Evolutionary conservation across 768 basidiomycete species (phyloP).

Genomic region (Calocybe cyanea): DNA sequence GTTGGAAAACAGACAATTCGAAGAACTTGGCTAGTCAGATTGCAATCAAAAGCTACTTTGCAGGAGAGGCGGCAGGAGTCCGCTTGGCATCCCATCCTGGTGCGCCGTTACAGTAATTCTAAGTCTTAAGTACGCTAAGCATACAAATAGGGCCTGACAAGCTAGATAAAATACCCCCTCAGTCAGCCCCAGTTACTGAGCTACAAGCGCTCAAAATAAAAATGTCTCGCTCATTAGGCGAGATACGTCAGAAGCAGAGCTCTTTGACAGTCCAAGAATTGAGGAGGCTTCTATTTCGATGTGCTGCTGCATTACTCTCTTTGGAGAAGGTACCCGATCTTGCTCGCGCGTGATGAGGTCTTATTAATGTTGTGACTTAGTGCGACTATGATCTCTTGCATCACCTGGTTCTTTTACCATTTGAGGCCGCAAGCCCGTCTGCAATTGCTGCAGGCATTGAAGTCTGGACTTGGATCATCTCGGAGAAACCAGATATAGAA

Average conservation of each 20-base stretch:
- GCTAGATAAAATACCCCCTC: slow-evolving; percentile 59
- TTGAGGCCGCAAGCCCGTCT: slow-evolving; percentile 84
- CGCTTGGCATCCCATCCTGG: slow-evolving; percentile 66
- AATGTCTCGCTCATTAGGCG: slow-evolving; percentile 60
- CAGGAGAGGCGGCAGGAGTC: slow-evolving; percentile 82
- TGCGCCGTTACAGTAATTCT: slow-evolving; percentile 21
- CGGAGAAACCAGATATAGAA: slow-evolving; percentile 79
- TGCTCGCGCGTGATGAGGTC: background rate
- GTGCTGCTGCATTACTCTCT: slow-evolving; percentile 77
- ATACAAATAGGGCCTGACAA: slow-evolving; percentile 45
- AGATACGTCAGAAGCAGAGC: slow-evolving; percentile 69
- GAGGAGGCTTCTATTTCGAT: slow-evolving; percentile 81
- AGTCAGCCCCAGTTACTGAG: slow-evolving; percentile 55
- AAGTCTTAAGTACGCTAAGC: background rate
- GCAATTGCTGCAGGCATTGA: slow-evolving; percentile 87
- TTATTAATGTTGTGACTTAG: slow-evolving; percentile 31
- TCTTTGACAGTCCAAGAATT: slow-evolving; percentile 78
- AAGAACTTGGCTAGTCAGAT: slow-evolving; percentile 82
- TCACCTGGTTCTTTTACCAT: slow-evolving; percentile 83
- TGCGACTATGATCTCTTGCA: slow-evolving; percentile 83
- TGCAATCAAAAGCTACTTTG: slow-evolving; percentile 86
- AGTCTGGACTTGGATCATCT: slow-evolving; percentile 94
- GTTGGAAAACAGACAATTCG: slow-evolving; percentile 76
- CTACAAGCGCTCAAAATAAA: slow-evolving; percentile 64
- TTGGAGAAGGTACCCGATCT: slow-evolving; percentile 41